phyloP scores from a whole-genome alignment of 1,284 basidiomycete species.

The Xerocomus nothofagi region DNA sequence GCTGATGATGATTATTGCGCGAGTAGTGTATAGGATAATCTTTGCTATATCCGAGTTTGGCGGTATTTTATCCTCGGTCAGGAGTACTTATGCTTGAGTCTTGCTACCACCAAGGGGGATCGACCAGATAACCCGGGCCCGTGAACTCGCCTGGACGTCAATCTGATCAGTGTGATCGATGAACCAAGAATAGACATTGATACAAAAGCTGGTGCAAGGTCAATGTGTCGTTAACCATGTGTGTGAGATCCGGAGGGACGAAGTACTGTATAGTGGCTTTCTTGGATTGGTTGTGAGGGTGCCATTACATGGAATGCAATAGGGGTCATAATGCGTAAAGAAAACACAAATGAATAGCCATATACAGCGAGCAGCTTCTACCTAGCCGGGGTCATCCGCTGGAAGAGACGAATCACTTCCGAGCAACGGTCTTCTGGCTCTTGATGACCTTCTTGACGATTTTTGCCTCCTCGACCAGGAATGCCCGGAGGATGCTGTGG shows the following conservation, averaged over 20 bases:
- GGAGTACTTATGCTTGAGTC: not conserved
- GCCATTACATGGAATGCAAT: conserved; percentile 27
- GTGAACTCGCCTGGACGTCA: not conserved
- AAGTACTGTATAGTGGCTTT: conserved; percentile 3
- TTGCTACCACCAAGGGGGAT: not conserved
- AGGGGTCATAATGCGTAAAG: conserved; percentile 8
- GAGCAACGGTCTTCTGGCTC: conserved; percentile 45
- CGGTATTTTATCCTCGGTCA: not conserved
- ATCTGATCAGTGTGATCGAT: not conserved
- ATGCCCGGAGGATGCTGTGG: conserved; percentile 93
- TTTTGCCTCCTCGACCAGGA: conserved; percentile 99
- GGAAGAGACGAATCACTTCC: conserved; percentile 22
- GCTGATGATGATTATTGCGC: not conserved
- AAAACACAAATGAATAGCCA: conserved; percentile 12
- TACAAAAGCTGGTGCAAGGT: too few species aligned
- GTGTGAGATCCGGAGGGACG: not conserved
- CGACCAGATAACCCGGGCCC: not conserved
- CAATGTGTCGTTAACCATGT: not conserved
- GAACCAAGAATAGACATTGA: not conserved
- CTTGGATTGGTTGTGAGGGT: conserved; percentile 9
- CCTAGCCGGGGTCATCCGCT: not conserved
- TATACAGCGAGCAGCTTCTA: conserved; percentile 4
- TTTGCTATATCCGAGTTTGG: not conserved
- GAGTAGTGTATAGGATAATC: not conserved
- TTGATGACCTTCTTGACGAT: conserved; percentile 99